phyloP scores from a whole-genome alignment of 306 rosid genomes.

The Cucumis hystrix region DNA sequence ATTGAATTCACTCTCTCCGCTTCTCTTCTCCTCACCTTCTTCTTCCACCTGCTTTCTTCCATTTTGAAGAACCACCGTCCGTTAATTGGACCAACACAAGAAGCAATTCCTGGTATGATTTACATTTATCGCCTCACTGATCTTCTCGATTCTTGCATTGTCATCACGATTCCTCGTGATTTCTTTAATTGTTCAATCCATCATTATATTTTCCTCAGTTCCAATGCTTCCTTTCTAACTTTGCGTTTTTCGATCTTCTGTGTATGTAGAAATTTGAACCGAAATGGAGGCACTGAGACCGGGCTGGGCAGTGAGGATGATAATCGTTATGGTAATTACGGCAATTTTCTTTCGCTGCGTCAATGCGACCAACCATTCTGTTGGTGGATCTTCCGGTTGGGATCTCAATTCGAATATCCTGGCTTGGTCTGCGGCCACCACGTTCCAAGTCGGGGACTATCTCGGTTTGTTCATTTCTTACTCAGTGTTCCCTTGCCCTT shows the following conservation, averaged over 20 bases:
- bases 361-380: slow-evolving; percentile 37
- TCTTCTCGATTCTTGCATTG: background rate
- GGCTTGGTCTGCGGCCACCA: slow-evolving; percentile 34
- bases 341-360: slow-evolving; percentile 46
- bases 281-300: slow-evolving; percentile 36
- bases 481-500: background rate
- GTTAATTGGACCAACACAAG: background rate
- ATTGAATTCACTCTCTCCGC: background rate
- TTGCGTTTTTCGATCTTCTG: background rate
- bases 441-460: slow-evolving; percentile 46
- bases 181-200: background rate
- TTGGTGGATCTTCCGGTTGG: slow-evolving; percentile 71
- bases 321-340: slow-evolving; percentile 30
- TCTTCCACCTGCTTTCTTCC: background rate
- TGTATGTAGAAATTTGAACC: background rate
- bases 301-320: slow-evolving; percentile 38
- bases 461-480: slow-evolving; percentile 27
- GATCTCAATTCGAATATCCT: slow-evolving; percentile 45
- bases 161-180: background rate
- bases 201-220: background rate
- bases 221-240: background rate
- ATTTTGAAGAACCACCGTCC: background rate
- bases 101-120: background rate
- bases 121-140: background rate
- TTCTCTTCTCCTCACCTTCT: background rate